Evolutionary conservation across 371 early-diverging fungal species (phyloP), one percentile per base, ranked within the genome.

Genomic region (Mucor racemosus): DNA sequence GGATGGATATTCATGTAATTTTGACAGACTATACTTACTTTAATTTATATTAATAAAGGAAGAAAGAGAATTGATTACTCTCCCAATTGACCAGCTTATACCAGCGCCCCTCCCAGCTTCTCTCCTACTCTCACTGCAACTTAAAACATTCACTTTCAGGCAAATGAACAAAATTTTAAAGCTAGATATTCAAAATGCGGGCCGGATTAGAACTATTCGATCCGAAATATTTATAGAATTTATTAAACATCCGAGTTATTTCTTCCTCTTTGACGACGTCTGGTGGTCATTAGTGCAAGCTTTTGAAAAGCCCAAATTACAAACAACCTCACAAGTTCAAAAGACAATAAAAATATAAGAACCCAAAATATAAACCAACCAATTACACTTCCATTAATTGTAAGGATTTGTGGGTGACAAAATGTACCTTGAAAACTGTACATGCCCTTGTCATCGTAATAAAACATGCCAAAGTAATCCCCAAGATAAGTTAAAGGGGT

Each of bases 361-460:
- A 84, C 60, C 88, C 89, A 89, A 35, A 82, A 81, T 34, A 89
- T 73, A 68, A 90, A 88, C 80, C 87, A 90, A 6, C 87, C 88
- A 71, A 88, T 84, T 54, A 89, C 64, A 5, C 63, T 44, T 42
- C 74, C 69, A 26, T 84, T 79, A 7, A 88, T 65, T 3, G 68
- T 59, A 7, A 88, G 35, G 10, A 71, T 33, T 36, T 84, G 71
- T 14, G 81, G 72, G 42, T 89, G 90, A 62, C 92, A 92, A 71
- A 86, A 89, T 0, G 87, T 80, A 0, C 82, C 88, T 62, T 87
- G 86, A 69, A 92, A 92, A 35, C 89, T 88, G 69, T 90, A 90
- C 88, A 89, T 88, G n/a, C 91, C 90, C 60, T 84, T 85, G 60
- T 72, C 66, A 17, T 85, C 77, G 11, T 61, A 68, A 69, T 85